Evolutionary conservation across 2,329 filamentous ascomycete species (phyloP), one percentile per base, ranked within the genome.

Genomic region (Bertia moriformis): DNA sequence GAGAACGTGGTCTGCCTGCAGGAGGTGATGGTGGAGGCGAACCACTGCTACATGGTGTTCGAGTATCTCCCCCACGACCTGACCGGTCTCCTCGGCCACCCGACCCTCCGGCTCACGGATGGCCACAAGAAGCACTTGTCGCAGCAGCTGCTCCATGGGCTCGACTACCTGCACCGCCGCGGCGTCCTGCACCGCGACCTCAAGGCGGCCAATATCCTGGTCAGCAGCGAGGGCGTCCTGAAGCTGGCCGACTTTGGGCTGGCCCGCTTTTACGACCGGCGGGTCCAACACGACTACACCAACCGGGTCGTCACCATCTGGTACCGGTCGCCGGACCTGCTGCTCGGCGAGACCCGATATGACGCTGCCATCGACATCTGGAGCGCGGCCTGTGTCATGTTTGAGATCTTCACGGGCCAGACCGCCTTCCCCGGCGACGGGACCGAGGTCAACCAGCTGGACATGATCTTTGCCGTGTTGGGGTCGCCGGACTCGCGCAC

Each of bases 21-120:
- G 46, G 87, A 94, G 60, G 85, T 93, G 47, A 98, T 98, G 91
- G 91, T 98, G 2, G 91, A 98, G 61, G 84, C 82, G 54, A 96
- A 96, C 48, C 88, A 96, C 59, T 98, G 91, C 57, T 98, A 93
- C 60, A 98, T 98, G 91, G 91, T 98, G 3, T 98, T 98, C 47
- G 91, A 98, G 57, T 98, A 98, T 54, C 70, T 96, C 20, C 89
- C 91, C 1, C 91, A 98, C 56, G 91, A 98, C 56, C 66, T 98
- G 43, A 98, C 91, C 2, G 91, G 91, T 13, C 67, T 98, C 20
- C 73, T 98, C 43, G 96, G 96, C 51, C 91, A 98, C 52, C 91
- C 91, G 0, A 82, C 81, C 0, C 98, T 94, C 60, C 80, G 79
- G 43, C 72, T 98, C 13, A 83, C 91, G 27, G 64, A 77, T 3